phyloP scores from a whole-genome alignment of 495 filamentous ascomycete genomes.

The Sordaria brevicollis region DNA sequence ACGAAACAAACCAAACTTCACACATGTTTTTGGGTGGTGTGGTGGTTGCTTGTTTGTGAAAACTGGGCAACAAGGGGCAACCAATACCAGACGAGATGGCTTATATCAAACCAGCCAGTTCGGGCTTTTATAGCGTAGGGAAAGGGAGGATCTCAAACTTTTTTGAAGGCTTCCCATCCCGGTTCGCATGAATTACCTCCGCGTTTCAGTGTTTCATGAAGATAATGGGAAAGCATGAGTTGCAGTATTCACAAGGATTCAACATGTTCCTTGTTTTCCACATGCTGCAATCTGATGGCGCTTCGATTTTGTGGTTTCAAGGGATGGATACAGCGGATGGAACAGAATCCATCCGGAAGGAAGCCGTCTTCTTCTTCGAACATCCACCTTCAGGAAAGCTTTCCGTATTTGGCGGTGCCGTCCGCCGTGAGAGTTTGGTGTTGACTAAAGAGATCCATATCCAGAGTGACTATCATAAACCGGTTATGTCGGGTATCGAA shows the following conservation, averaged over 20 bases:
- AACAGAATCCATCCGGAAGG: not conserved
- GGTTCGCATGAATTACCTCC: not conserved
- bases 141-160: not conserved
- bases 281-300: not conserved
- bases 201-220: not conserved
- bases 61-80: not conserved
- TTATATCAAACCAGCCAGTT: not conserved
- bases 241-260: not conserved
- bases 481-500: not conserved
- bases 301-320: not conserved
- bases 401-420: not conserved
- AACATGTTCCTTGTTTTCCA: not conserved
- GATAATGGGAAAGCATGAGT: not conserved
- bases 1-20: not conserved
- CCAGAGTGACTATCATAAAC: not conserved
- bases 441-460: not conserved
- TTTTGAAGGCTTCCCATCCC: not conserved
- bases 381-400: not conserved
- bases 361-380: not conserved
- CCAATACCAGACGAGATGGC: not conserved
- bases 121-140: not conserved
- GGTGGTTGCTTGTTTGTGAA: not conserved
- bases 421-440: not conserved
- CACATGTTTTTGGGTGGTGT: not conserved
- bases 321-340: not conserved